A percentile compares a stretch with the other conserved stretches of the same genome.
These are phyloP conservation scores for Didymellaceae sp. DNA, from an alignment of 2,329 filamentous ascomycete species.

Conservation along the genomic window DNA sequence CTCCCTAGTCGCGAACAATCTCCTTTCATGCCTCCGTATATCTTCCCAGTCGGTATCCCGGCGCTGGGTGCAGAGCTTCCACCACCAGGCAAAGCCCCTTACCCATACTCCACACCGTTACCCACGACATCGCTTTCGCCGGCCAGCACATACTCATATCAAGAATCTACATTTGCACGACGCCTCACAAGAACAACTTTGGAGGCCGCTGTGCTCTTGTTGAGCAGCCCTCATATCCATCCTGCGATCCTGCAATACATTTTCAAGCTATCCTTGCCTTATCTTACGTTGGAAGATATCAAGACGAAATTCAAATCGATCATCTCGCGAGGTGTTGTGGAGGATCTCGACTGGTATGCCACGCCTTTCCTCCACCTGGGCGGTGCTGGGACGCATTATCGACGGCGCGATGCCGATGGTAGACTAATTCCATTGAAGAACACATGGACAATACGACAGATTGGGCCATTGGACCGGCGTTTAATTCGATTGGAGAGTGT, in stretches of 20 bases:
- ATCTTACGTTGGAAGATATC: constrained; percentile 54
- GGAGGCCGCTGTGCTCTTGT: constrained; percentile 67
- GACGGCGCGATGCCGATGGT: constrained; percentile 47
- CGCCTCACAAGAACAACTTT: constrained; percentile 70
- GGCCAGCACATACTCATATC: constrained; percentile 64
- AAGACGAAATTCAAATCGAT: constrained; percentile 49
- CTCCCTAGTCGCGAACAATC: constrained; percentile 29
- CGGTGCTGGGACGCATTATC: constrained; percentile 71
- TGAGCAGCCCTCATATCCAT: constrained; percentile 54
- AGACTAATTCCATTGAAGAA: constrained; percentile 42
- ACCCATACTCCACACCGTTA: constrained; percentile 26
- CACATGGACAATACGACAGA: constrained; percentile 40
- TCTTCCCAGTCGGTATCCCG: constrained; percentile 32
- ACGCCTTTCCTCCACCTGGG: constrained; percentile 71
- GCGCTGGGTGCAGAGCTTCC: constrained; percentile 25
- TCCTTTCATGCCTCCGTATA: constrained; percentile 26
- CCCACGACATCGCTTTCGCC: constrained; percentile 32
- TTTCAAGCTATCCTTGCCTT: constrained; percentile 74
- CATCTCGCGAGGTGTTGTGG: constrained; percentile 49
- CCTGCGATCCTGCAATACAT: constrained; percentile 53
- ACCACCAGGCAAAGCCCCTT: constrained; percentile 2
- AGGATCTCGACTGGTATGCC: constrained; percentile 65
- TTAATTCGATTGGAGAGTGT: constrained; percentile 25
- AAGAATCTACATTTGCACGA: constrained; percentile 73
- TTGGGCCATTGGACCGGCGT: constrained; percentile 44